Base-by-base conservation (phyloP, 2,329 filamentous ascomycete species). In the Paradendryphiella salina region DNA sequence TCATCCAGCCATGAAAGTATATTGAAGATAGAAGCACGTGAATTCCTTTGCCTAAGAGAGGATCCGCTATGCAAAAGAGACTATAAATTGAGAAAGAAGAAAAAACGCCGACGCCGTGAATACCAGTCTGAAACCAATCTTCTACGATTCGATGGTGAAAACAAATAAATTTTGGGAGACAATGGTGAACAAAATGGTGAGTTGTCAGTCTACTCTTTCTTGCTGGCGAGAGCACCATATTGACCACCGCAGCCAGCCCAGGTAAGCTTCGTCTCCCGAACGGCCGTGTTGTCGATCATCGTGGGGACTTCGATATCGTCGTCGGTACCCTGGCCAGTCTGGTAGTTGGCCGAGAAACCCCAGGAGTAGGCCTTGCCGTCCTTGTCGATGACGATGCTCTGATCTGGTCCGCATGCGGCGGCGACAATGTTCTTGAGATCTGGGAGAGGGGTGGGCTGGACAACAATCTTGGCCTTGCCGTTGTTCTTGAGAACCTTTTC, bases 181-280 rank as follows among this genome's bases (percentile, higher is more conserved):
- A 38, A 50, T 47, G n/a, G 33, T 17, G 33, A 26, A 15, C 52
- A 33, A 53, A 15, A 28, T n/a, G 23, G 38, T 17, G 11, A 15
- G 20, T 21, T n/a, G 18, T 13, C 7, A n/a, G 26, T 31, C 36
- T 63, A 64, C 50, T 61, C 56, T 46, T 66, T 67, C 56, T 65
- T 62, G 40, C 61, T 66, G 31, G 80, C 78, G n/a, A 89, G 63
- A 18, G 89, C 75, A 1, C 85, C 87, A 72, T 85, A 96, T 69
- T 96, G 92, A 4, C 91, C 91, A 59, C 93, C 92, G n/a, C 87
- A 87, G 35, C 89, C 89, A n/a, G 88, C 89, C 74, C 82, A 90
- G 28, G 85, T 80, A 35, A 96, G 80, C 72, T 86, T 85, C 75
- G 87, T 86, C 34, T 84, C 89, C 23, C 85, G 82, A 21, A 94